Evolutionary conservation across 2,329 filamentous ascomycete species (phyloP).

Genomic region (Sarocladium oryzae): DNA sequence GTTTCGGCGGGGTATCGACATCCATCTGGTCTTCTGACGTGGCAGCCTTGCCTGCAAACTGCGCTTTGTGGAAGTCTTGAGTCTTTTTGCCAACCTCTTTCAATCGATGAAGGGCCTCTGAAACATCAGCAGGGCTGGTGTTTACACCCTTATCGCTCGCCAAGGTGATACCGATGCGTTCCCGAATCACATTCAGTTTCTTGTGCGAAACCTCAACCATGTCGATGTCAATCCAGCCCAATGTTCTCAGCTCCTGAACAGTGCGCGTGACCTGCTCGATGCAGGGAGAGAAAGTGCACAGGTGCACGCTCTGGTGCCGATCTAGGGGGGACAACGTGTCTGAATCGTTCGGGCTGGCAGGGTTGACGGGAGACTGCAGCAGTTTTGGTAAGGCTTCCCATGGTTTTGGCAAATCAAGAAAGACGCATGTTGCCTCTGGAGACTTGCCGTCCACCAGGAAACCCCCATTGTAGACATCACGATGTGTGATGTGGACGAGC

Average conservation of each 20-base stretch:
- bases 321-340: constrained; percentile 53
- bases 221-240: constrained; percentile 86
- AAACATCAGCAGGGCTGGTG: constrained; percentile 64
- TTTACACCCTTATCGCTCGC: constrained; percentile 64
- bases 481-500: constrained; percentile 66
- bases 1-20: constrained; percentile 24
- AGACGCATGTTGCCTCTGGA: constrained; percentile 63
- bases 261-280: constrained; percentile 93
- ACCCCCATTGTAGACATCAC: constrained; percentile 71
- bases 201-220: constrained; percentile 86
- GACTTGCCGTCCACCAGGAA: constrained; percentile 57
- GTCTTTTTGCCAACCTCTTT: constrained; percentile 66
- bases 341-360: constrained; percentile 14
- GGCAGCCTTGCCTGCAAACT: constrained; percentile 18
- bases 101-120: constrained; percentile 69
- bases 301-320: constrained; percentile 61
- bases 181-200: constrained; percentile 73
- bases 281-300: constrained; percentile 95
- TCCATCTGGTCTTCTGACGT: constrained; percentile 33
- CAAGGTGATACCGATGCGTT: constrained; percentile 65
- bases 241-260: constrained; percentile 67
- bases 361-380: constrained; percentile 27
- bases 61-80: constrained; percentile 53
- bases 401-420: constrained; percentile 74
- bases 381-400: constrained; percentile 75